Percentiles rank a stretch among this genome's conserved stretches.
These are phyloP conservation scores for button mushroom (Agaricus bisporus) DNA, from an alignment of 768 basidiomycete genomes.

Conservation along the genomic window DNA sequence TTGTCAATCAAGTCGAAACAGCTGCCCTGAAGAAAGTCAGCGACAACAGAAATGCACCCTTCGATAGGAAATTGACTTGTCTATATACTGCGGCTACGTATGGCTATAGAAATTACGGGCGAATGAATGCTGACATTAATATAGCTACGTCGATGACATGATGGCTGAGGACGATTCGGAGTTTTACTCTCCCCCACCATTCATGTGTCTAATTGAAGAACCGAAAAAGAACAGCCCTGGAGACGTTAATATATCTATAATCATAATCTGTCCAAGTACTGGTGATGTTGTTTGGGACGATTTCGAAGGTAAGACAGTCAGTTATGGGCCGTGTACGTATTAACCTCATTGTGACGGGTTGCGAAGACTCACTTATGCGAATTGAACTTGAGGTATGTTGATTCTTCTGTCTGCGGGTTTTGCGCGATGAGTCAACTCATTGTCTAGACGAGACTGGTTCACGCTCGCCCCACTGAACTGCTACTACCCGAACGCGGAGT, in stretches of 20 bases:
- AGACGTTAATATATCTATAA: conserved; percentile 56
- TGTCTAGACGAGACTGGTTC: conserved; percentile 75
- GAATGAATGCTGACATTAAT: conserved; percentile 1
- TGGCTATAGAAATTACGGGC: conserved; percentile 22
- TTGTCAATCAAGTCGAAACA: conserved; percentile 80
- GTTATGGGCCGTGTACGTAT: neutral
- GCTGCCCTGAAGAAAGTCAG: conserved; percentile 83
- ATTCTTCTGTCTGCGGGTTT: neutral
- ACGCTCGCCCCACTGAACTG: conserved; percentile 79
- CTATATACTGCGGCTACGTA: conserved; percentile 88
- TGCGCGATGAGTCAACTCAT: neutral
- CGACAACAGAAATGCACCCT: conserved; percentile 67
- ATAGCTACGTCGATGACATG: conserved; percentile 80
- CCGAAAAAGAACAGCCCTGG: conserved; percentile 17
- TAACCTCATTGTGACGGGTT: neutral
- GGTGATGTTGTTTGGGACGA: conserved; percentile 94
- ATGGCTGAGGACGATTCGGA: conserved; percentile 61
- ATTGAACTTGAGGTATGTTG: conserved; percentile 76
- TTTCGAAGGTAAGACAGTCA: conserved; percentile 57
- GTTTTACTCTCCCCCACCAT: conserved; percentile 49
- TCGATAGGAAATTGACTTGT: conserved; percentile 68
- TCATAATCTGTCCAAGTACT: conserved; percentile 79
- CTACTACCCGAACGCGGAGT: conserved; percentile 56
- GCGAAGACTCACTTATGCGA: conserved; percentile 71
- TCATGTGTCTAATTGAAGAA: conserved; percentile 76